These are phyloP conservation scores for Draba incana DNA, from an alignment of 345 rosid species.

Conservation along the genomic window DNA sequence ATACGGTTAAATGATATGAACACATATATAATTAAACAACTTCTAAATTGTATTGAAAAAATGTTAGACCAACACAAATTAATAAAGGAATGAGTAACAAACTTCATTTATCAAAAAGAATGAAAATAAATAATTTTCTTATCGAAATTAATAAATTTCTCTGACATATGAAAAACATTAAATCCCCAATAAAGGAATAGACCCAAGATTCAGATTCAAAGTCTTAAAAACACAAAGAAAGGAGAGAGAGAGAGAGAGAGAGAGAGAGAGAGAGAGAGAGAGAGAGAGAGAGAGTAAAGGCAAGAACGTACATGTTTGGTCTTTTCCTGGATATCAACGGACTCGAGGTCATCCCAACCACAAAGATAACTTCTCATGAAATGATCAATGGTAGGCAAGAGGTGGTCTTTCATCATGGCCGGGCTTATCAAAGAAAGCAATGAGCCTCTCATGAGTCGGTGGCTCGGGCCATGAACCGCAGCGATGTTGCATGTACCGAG, in stretches of 20 bases:
- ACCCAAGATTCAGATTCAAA: slow-evolving; percentile 41
- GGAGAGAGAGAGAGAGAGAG: background rate
- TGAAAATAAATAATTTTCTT: background rate
- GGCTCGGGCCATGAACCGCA: slow-evolving; percentile 89
- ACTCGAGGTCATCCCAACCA: slow-evolving; percentile 57
- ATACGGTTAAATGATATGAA: too few relatives aligned
- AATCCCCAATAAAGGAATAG: slow-evolving; percentile 21
- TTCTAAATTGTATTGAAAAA: background rate
- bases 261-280: slow-evolving; percentile 5
- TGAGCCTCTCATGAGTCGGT: slow-evolving; percentile 88
- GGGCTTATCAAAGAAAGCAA: slow-evolving; percentile 74
- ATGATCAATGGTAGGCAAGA: slow-evolving; percentile 79
- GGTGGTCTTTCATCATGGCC: slow-evolving; percentile 69
- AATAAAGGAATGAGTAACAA: background rate
- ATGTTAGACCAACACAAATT: background rate
- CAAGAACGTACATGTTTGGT: slow-evolving; percentile 71
- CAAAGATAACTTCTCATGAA: slow-evolving; percentile 84
- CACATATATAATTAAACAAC: background rate
- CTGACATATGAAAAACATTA: slow-evolving; percentile 21
- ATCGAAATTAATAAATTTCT: background rate
- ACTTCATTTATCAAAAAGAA: background rate
- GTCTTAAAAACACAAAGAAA: slow-evolving; percentile 29
- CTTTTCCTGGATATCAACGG: slow-evolving; percentile 75
- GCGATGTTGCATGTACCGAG: slow-evolving; percentile 92
- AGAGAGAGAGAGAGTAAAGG: background rate